Evolutionary conservation across 331 rosid genomes (phyloP).

Genomic region (Pyrus hybrid): DNA sequence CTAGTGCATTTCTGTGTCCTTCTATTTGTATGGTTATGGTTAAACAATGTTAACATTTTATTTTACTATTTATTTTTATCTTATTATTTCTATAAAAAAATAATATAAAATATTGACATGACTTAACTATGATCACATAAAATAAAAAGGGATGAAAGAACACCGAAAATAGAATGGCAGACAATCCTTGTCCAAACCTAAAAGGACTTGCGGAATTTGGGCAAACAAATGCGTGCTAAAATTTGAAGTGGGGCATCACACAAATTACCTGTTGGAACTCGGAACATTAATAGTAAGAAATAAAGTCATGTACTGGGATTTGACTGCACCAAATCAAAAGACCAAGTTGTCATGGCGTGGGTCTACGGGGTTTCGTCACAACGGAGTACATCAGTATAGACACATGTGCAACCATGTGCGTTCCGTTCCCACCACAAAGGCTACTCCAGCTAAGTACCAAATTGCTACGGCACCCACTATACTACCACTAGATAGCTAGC

Average conservation of each 20-base stretch:
- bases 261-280: no score
- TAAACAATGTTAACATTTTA: no score
- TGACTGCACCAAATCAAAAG: not conserved
- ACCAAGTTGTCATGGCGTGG: not conserved
- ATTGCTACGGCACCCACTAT: not conserved
- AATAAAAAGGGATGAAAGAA: no score
- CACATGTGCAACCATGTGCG: conserved; percentile 30
- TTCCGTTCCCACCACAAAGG: conserved; percentile 30
- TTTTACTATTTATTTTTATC: no score
- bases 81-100: no score
- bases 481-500: not conserved
- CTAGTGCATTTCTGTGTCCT: no score
- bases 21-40: no score
- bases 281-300: not conserved
- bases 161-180: no score
- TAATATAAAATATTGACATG: no score
- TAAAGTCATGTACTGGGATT: not conserved
- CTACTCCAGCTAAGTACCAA: conserved; percentile 10
- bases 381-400: not conserved
- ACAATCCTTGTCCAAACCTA: no score
- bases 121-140: no score
- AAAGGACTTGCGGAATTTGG: no score
- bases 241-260: not conserved
- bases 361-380: not conserved
- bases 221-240: not conserved